Evolutionary conservation across 495 filamentous ascomycete genomes (phyloP).

Genomic region (Penicillium coffeae): DNA sequence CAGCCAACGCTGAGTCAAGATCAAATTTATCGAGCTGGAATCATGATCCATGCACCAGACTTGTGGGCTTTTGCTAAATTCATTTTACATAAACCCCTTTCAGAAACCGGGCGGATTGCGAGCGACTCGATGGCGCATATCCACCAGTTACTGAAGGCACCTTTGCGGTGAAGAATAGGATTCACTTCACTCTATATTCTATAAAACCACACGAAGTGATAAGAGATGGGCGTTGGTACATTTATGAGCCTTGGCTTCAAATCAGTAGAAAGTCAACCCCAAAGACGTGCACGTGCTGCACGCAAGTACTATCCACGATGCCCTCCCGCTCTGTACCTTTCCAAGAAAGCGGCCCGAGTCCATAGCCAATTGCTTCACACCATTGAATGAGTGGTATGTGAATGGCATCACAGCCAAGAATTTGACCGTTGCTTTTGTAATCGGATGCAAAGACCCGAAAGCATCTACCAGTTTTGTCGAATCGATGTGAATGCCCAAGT

Average conservation of each 20-base stretch:
- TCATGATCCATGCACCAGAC: conserved; percentile 14
- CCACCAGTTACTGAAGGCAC: conserved; percentile 9
- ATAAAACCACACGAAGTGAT: too few species aligned
- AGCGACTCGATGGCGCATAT: conserved; percentile 13
- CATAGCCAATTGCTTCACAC: conserved; percentile 12
- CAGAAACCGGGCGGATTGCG: conserved; percentile 9
- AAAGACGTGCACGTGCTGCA: conserved; percentile 10
- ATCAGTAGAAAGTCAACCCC: conserved; percentile 4
- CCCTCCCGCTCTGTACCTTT: conserved; percentile 6
- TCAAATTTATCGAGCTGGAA: conserved; percentile 14
- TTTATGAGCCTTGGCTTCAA: not conserved
- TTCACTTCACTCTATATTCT: too few species aligned
- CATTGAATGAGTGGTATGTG: conserved; percentile 15
- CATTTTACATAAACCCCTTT: conserved; percentile 7
- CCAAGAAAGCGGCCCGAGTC: conserved; percentile 10
- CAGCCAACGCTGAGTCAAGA: conserved; percentile 2
- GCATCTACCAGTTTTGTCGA: conserved; percentile 60
- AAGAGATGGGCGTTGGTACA: too few species aligned
- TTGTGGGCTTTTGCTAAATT: conserved; percentile 10
- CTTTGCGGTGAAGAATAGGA: not conserved
- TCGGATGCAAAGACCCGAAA: conserved; percentile 59
- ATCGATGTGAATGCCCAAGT: conserved; percentile 72
- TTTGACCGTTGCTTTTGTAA: conserved; percentile 60
- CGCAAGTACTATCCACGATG: conserved; percentile 10
- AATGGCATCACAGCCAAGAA: conserved; percentile 26